Conservation (phyloP, 73 alveolate genomes). For the Symbiodinium pilosum region DNA sequence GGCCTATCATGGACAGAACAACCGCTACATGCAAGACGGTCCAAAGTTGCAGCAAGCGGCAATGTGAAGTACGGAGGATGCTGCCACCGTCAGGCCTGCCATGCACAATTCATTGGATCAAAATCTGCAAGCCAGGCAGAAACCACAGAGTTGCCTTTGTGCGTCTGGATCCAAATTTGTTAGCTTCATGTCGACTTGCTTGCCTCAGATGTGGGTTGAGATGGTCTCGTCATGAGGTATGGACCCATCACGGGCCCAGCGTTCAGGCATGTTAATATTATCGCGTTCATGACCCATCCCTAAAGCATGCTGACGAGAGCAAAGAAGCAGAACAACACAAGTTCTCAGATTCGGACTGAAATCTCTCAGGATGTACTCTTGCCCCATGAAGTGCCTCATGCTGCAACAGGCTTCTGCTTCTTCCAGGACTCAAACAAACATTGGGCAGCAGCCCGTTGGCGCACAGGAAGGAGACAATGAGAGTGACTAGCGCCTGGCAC, state of each 20-base stretch:
- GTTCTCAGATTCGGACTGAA: not conserved
- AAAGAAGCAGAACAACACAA: not conserved
- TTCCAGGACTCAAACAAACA: no score
- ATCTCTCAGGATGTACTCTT: constrained; percentile 58
- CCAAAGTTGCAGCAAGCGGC: not conserved
- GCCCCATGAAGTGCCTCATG: constrained; percentile 89
- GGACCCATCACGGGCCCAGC: no score
- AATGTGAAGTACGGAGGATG: constrained; percentile 72
- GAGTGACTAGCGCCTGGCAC: constrained; percentile 20
- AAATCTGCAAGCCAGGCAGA: not conserved
- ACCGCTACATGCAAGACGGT: no score
- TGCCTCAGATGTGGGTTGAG: not conserved
- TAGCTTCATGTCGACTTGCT: constrained; percentile 52
- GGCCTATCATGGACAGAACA: no score
- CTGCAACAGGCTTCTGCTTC: no score
- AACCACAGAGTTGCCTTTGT: not conserved
- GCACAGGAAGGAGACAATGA: constrained; percentile 73
- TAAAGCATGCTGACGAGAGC: no score
- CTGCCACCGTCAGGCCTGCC: constrained; percentile 33
- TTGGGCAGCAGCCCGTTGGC: constrained; percentile 33
- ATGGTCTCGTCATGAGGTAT: no score
- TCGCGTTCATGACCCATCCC: no score
- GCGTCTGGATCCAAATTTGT: constrained; percentile 43
- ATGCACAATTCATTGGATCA: not conserved
- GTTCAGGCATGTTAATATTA: no score